A percentile compares a stretch with the other conserved stretches of the same genome.
Evolutionary conservation across 306 rosid species (phyloP).

Genomic region (Medicago lupulina): DNA sequence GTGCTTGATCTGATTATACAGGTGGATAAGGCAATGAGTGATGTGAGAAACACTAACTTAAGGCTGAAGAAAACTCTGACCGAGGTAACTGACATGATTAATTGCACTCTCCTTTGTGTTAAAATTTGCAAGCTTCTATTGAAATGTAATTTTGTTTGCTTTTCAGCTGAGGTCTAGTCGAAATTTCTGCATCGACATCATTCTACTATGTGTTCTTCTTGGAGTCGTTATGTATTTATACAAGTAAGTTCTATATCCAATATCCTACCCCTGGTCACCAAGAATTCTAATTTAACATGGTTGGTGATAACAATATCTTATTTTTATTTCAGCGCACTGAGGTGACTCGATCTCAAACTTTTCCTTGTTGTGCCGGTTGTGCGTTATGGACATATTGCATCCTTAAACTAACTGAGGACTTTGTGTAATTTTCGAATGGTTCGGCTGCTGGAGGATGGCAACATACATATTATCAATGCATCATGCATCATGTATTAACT

Average conservation of each 20-base stretch:
- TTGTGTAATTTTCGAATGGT: slow-evolving; percentile 35
- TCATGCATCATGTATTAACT: slow-evolving; percentile 34
- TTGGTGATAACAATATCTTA: slow-evolving; percentile 5
- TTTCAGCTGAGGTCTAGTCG: slow-evolving; percentile 82
- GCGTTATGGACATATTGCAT: slow-evolving; percentile 30
- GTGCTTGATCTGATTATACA: slow-evolving; percentile 44
- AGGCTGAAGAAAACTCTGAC: slow-evolving; percentile 76
- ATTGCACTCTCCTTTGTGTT: slow-evolving; percentile 17
- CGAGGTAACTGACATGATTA: slow-evolving; percentile 57
- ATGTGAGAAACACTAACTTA: slow-evolving; percentile 66
- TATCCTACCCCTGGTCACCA: slow-evolving; percentile 1
- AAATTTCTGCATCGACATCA: slow-evolving; percentile 88
- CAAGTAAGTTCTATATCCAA: slow-evolving; percentile 59
- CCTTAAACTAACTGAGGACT: slow-evolving; percentile 34
- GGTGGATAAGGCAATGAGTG: slow-evolving; percentile 76
- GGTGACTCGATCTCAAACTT: slow-evolving; percentile 49
- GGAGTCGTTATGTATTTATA: slow-evolving; percentile 71
- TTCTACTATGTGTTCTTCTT: slow-evolving; percentile 76
- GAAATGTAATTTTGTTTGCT: slow-evolving; percentile 39
- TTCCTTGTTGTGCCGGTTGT: slow-evolving; percentile 21
- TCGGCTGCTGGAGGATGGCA: slow-evolving; percentile 39
- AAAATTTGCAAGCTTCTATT: slow-evolving; percentile 24
- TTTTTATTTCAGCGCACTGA: slow-evolving; percentile 59
- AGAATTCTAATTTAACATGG: slow-evolving; percentile 4
- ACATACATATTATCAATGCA: slow-evolving; percentile 31